A percentile compares a stretch with the other conserved stretches of the same genome.
These are phyloP conservation scores for Botrytis aclada DNA, from an alignment of 2,329 filamentous ascomycete genomes.

Conservation along the genomic window DNA sequence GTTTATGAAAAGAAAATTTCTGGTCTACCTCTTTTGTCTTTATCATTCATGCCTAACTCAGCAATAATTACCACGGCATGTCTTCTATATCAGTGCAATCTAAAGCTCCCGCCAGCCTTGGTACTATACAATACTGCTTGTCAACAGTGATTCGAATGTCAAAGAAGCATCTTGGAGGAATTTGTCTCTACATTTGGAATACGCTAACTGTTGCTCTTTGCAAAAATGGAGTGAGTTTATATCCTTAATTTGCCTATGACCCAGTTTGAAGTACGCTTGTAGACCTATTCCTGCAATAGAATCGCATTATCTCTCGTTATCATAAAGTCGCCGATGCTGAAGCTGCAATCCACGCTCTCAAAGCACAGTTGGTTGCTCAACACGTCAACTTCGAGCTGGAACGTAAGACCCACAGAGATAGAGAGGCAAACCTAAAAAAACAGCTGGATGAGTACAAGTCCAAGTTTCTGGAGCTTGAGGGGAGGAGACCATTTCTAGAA, in stretches of 20 bases:
- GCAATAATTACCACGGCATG: not conserved
- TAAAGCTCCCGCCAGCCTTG: not conserved
- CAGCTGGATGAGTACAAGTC: not conserved
- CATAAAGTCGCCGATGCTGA: not conserved
- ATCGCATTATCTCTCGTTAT: no score
- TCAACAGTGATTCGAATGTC: no score
- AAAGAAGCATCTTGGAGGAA: not conserved
- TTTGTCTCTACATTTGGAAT: not conserved
- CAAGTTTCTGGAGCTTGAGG: not conserved
- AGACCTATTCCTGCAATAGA: not conserved
- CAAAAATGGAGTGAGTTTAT: no score
- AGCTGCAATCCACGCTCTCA: not conserved
- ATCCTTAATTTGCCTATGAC: not conserved
- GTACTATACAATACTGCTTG: not conserved
- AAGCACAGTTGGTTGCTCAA: not conserved
- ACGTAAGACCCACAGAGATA: not conserved
- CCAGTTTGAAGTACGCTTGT: rapidly evolving
- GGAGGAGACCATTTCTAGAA: no score
- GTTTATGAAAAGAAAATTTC: not conserved
- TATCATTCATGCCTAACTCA: not conserved
- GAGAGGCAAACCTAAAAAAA: not conserved
- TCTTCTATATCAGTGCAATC: no score
- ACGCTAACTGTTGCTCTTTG: not conserved
- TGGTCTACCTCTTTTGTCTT: not conserved
- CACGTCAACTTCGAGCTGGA: not conserved